Base-by-base conservation (phyloP, 768 basidiomycete species). In the Boletus barrowsii region DNA sequence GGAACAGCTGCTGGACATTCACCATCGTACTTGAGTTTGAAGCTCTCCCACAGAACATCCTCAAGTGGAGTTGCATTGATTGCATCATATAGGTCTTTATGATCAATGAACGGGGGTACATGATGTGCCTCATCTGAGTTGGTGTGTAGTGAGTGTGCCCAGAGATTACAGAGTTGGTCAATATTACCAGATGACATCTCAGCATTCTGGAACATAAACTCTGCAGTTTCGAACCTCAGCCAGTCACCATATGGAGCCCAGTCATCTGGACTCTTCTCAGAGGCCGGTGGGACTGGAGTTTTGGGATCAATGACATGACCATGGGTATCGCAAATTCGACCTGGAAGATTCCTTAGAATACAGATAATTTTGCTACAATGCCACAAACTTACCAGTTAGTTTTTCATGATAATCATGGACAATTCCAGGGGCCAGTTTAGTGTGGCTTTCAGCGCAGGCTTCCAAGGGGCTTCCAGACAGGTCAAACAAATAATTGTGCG, bases 51-150 rank as follows among this genome's bases (percentile, higher is more conserved):
- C 0, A 71, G 68, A 17, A 68, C 63, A 37, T 73, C 71, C 2
- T 75, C 75, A 33, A 68, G 47, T 5, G 44, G 49, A 10, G 70
- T 76, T 0, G 56, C 53, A 53, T 79, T 73, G 32, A 80, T 76
- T 5, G 0, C 14, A 1, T 8, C 58, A 39, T 3, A 29, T 8
- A 58, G n/a, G 0, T 58, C 49, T 15, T 51, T 58, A 14, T 58
- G 53, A 18, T 58, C 35, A 14, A 24, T 17, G 10, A 29, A 47
- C 17, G 1, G 46, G 46, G n/a, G 46, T 22, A 49, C 53, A 22
- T 8, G 20, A 29, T 1, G 26, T 29, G 26, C 26, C 26, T 29
- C 26, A 29, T 29, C 26, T 29, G 26, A 29, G 26, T 29, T 8
- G 9, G 26, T 29, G 26, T 29, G 26, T 29, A 29, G 26, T 29